Evolutionary conservation across 257 asterid species (phyloP), one percentile per base, ranked within the genome.

Genomic region (Nicotiana noctiflora): DNA sequence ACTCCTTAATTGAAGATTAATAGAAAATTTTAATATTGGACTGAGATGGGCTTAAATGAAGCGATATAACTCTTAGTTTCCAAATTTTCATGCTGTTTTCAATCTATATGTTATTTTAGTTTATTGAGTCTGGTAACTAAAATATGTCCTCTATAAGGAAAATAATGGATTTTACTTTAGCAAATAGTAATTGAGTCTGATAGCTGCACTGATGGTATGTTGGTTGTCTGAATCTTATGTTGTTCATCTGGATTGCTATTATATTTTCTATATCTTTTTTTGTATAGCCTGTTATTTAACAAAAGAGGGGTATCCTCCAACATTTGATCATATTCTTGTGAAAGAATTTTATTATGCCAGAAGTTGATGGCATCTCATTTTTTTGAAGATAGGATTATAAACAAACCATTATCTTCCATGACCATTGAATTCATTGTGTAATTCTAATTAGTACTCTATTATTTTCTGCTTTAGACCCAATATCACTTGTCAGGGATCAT

Each of bases 401-500:
- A 4, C 76, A 67, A 7, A 57, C 4, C 7, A 0, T 34, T 31
- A 21, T 31, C 74, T 66, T 66, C 1, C 9, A 34, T 34, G 19
- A 18, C 1, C 5, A 0, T 37, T 67, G 76, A 0, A n/a, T 67
- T 67, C 27, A 12, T 21, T 19, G 76, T 5, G n/a, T 62, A n/a
- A 62, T 62, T 27, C 11, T 62, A 62, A 62, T 34, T 13, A 27
- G 32, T 62, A 62, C 40, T 27, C 70, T 13, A 18, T 63, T 80
- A 81, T 60, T 75, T 61, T 67, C 56, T 61, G n/a, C 81, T 84
- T 87, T 80, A 94, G 98, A 94, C 81, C 98, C 98, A 14, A 84
- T 94, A 83, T 94, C 98, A 15, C 90, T 94, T 77, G 95, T 92
- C 65, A 87, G 95, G 83, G 98, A 94, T 91, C 98, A 95, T 81